Percentiles rank a stretch among this genome's conserved stretches.
Conservation (phyloP, 2,329 filamentous ascomycete species). For the Seiridium unicorne region DNA sequence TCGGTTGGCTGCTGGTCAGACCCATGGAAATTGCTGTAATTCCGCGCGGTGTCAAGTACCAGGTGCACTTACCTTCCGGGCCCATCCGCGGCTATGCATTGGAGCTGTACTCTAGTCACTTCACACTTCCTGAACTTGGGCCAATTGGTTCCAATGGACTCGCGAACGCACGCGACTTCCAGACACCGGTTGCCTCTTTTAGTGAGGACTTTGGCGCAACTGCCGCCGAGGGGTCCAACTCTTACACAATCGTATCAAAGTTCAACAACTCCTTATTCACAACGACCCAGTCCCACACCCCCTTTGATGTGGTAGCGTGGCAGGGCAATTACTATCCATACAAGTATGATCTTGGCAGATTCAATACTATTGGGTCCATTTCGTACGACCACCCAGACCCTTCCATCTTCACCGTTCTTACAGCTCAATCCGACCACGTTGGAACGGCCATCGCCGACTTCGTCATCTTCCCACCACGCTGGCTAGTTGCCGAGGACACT, state of each 20-base stretch:
- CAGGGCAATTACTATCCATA: conserved; percentile 70
- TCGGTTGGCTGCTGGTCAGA: conserved; percentile 62
- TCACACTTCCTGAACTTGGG: conserved; percentile 59
- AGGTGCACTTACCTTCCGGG: conserved; percentile 48
- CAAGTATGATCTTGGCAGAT: conserved; percentile 69
- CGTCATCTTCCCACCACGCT: conserved; percentile 61
- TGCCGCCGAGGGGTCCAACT: conserved; percentile 27
- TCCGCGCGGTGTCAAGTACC: conserved; percentile 63
- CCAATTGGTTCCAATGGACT: conserved; percentile 63
- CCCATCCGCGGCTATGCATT: conserved; percentile 62
- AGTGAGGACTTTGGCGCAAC: conserved; percentile 46
- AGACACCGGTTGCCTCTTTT: conserved; percentile 60
- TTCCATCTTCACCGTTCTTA: conserved; percentile 64
- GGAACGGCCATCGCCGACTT: conserved; percentile 62
- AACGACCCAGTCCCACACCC: conserved; percentile 60
- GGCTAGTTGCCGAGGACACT: conserved; percentile 58
- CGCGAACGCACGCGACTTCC: conserved; percentile 64
- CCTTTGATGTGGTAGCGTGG: conserved; percentile 71
- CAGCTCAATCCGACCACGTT: conserved; percentile 45
- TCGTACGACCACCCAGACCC: conserved; percentile 69
- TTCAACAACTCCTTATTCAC: conserved; percentile 63
- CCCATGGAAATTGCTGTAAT: conserved; percentile 69
- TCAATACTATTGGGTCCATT: conserved; percentile 65
- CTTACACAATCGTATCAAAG: conserved; percentile 52
- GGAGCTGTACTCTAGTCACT: conserved; percentile 62